A percentile compares a stretch with the other conserved stretches of the same genome.
phyloP scores from a whole-genome alignment of 1,284 basidiomycete genomes.

The Lentinula novae-zelandiae region DNA sequence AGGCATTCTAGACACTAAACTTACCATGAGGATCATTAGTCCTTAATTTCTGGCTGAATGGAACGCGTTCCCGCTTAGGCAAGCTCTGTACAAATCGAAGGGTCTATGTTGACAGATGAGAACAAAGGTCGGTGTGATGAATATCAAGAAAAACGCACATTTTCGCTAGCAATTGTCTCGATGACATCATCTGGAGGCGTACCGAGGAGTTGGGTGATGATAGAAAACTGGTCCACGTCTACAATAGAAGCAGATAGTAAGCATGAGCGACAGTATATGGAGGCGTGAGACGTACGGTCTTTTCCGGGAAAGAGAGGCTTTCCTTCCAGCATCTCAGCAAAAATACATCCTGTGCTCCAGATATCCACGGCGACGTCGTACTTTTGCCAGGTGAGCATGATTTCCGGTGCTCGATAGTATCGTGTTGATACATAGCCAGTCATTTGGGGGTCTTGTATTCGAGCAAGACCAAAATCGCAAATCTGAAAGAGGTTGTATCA shows the following conservation, averaged over 20 bases:
- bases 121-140: neutral
- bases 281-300: conserved; percentile 65
- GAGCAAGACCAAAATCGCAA: conserved; percentile 97
- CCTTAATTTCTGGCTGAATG: conserved; percentile 92
- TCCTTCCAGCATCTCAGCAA: conserved; percentile 99
- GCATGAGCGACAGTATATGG: neutral
- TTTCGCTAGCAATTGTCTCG: conserved; percentile 97
- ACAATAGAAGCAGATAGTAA: conserved; percentile 12
- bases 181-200: conserved; percentile 99
- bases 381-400: conserved; percentile 99
- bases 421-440: conserved; percentile 99
- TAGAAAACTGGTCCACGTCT: conserved; percentile 99
- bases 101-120: conserved; percentile 55
- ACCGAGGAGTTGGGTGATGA: conserved; percentile 97
- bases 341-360: conserved; percentile 99
- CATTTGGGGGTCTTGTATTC: conserved; percentile 98
- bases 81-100: conserved; percentile 98
- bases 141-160: conserved; percentile 51
- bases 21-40: conserved; percentile 84
- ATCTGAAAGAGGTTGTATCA: conserved; percentile 51
- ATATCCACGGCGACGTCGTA: conserved; percentile 99
- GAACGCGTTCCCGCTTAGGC: conserved; percentile 93
- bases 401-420: conserved; percentile 98
- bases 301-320: conserved; percentile 99
- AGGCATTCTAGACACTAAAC: conserved; percentile 17